Base-by-base conservation (phyloP, 495 filamentous ascomycete species). In the Arthonia radiata region DNA sequence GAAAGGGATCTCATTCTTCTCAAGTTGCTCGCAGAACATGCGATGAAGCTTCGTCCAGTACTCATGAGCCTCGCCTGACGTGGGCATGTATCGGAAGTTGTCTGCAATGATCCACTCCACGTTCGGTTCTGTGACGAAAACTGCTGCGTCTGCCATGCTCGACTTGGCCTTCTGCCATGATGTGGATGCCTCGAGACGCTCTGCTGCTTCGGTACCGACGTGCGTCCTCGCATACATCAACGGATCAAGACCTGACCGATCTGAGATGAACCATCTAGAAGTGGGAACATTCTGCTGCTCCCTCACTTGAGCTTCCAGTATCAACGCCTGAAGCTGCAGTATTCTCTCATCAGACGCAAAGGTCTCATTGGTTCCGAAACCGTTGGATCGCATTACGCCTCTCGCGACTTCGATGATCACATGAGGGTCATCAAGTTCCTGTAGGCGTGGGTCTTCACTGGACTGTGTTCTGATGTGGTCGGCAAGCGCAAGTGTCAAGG, bases 41-140 rank as follows among this genome's bases (percentile, higher is more conserved):
- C 11, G 2, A 19, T 62, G 44, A 11, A 54, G 32, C 2, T 35
- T 28, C 14, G 31, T 25, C 55, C 57, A 61, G 10, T 56, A 52
- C 6, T 38, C 31, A 2, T 22, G 9, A 25, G 45, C 41, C 13
- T 37, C 26, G n/a, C n/a, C n/a, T n/a, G n/a, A n/a, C n/a, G n/a
- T n/a, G 4, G 57, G 55, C 57, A 60, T 64, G 32, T 61, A 29
- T 29, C 59, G 37, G 15, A 57, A 46, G 2, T 59, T 59, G 22
- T 61, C 59, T 35, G 61, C 50, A 3, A 36, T 30, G 8, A 63
- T 28, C 54, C 53, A 61, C 15, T 30, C 31, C 7, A 28, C 38
- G 5, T 44, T 48, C 10, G 52, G 41, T 29, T 59, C 48, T 29
- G 56, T 61, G 0, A 64, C 35, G 19, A 61, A 32, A 3, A 61